Base-by-base conservation (phyloP, 805 yeast genomes). In the Sugiyamaella americana region DNA sequence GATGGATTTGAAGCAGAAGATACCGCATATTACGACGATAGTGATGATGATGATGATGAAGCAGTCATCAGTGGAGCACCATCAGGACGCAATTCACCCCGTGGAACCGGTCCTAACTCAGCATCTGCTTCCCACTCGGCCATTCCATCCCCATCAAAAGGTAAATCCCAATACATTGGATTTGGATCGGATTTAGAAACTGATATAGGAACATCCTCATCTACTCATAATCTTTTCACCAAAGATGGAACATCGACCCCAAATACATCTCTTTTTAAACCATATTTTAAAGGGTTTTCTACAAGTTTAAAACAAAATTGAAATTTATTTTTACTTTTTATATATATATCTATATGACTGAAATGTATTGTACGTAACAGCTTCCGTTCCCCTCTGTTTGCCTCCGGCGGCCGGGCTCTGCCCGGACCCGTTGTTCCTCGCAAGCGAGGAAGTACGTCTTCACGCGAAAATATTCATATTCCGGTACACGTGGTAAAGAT, bases 1-100 rank as follows among this genome's bases (percentile, higher is more conserved):
- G 82, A 78, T 48, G 87, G 80, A 40, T 71, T 70, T 37, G 72
- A 61, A 41, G 59, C 54, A 30, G 72, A 67, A 40, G 73, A 69
- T 24, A 70, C 75, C 18, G 37, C 32, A 26, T 26, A 26, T 38
- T 78, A n/a, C 77, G 35, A 13, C 10, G 48, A 37, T 13, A 30
- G 19, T 20, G 45, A 36, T 23, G 47, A 21, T 3, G 41, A 47
- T 32, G 24, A 17, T 16, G 44, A 37, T 10, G 43, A 23, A 4
- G 10, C 42, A 11, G 44, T 37, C 13, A 21, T 13, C 13, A 23
- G 17, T 8, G 32, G 11, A 26, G 32, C 32, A 26, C 32, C 32
- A 26, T 26, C 32, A 8, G 32, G 32, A 8, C 32, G 4, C 4
- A 20, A 10, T 11, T 37, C 40, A 13, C 40, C 40, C 20, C 22